Evolutionary conservation across 2,329 filamentous ascomycete genomes (phyloP).

Genomic region (Teratosphaeria nubilosa): DNA sequence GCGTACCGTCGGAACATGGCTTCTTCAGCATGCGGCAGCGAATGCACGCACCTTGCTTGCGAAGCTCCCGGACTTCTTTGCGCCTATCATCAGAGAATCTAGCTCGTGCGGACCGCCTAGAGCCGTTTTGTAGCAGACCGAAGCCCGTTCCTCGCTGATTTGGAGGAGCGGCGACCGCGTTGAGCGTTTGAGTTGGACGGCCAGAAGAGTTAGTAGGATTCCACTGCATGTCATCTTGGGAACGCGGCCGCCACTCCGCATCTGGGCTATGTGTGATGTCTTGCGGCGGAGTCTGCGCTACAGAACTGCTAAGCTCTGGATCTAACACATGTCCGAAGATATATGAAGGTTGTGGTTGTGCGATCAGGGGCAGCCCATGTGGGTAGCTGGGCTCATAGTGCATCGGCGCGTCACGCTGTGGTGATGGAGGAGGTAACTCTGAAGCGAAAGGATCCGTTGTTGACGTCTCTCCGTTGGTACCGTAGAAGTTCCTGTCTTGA

Average conservation of each 20-base stretch:
- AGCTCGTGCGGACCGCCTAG: slow-evolving; percentile 32
- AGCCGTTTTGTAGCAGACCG: slow-evolving; percentile 6
- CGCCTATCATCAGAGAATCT: slow-evolving; percentile 48
- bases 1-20: slow-evolving; percentile 50
- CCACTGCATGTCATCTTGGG: slow-evolving; percentile 7
- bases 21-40: slow-evolving; percentile 57
- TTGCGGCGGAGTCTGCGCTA: background rate
- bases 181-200: slow-evolving; percentile 10
- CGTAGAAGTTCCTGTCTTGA: background rate
- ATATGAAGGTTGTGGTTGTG: background rate
- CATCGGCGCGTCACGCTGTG: background rate
- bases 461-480: background rate
- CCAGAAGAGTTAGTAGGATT: slow-evolving; percentile 2
- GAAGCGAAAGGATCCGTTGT: background rate
- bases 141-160: slow-evolving; percentile 8
- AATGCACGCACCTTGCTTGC: slow-evolving; percentile 52
- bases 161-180: slow-evolving; percentile 3
- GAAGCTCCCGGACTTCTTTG: slow-evolving; percentile 49
- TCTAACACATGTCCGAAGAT: background rate
- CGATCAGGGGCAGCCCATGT: background rate
- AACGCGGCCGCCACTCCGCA: background rate
- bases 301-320: background rate
- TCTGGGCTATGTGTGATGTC: background rate
- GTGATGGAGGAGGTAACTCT: background rate
- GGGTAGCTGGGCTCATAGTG: background rate